Evolutionary conservation across 805 yeast species (phyloP).

Genomic region (Millerago galiae): DNA sequence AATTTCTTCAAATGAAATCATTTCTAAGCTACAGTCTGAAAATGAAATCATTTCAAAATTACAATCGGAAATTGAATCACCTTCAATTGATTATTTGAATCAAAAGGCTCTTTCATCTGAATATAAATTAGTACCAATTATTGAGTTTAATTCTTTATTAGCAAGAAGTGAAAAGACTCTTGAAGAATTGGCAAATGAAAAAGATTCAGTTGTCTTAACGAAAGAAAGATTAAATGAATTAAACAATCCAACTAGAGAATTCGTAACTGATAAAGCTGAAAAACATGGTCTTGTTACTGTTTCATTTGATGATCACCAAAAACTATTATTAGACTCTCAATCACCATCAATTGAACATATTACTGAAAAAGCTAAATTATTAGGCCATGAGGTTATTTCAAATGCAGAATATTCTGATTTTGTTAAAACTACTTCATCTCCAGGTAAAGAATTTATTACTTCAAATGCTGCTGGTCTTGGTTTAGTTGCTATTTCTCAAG

Average conservation of each 20-base stretch:
- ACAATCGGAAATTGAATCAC: constrained; percentile 3
- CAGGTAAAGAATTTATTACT: constrained; percentile 8
- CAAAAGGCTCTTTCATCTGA: constrained; percentile 17
- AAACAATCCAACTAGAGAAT: constrained; percentile 12
- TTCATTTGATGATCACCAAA: constrained; percentile 8
- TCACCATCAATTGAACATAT: constrained; percentile 9
- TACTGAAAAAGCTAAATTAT: constrained; percentile 5
- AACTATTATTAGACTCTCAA: constrained; percentile 5
- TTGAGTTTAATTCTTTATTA: constrained; percentile 3
- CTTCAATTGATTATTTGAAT: constrained; percentile 11
- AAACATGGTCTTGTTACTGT: constrained; percentile 8
- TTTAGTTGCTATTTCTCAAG: constrained; percentile 8
- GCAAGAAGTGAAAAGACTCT: constrained; percentile 6
- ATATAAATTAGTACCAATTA: constrained; percentile 8
- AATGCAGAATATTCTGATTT: constrained; percentile 7
- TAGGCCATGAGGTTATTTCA: constrained; percentile 20
- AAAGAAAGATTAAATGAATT: constrained; percentile 15
- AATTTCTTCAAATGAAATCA: background rate
- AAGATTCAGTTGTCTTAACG: constrained; percentile 22
- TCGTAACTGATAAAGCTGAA: constrained; percentile 3
- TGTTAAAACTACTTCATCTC: constrained; percentile 1
- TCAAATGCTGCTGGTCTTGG: constrained; percentile 4
- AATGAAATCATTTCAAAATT: background rate
- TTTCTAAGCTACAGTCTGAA: background rate
- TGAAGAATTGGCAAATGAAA: constrained; percentile 16